Percentiles rank a stretch among this genome's conserved stretches.
These are phyloP conservation scores for Combretum micranthum DNA, from an alignment of 345 rosid genomes.

Conservation along the genomic window DNA sequence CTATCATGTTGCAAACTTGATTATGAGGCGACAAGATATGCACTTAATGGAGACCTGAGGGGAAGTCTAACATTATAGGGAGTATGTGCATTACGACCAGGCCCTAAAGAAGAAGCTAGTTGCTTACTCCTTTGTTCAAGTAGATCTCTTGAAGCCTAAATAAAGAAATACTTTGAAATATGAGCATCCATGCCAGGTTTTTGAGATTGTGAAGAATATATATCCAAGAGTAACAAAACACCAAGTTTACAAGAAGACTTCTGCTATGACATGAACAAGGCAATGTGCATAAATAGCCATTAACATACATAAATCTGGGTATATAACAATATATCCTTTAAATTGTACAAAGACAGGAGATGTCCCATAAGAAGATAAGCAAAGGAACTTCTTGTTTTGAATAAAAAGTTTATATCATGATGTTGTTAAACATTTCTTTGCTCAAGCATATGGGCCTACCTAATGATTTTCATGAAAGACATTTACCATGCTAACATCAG, in stretches of 20 bases:
- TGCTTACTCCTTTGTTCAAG: conserved; percentile 45
- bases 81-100: conserved; percentile 49
- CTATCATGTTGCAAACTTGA: conserved; percentile 35
- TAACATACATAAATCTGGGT: no score
- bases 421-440: no score
- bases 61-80: conserved; percentile 45
- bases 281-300: no score
- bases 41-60: conserved; percentile 50
- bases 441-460: conserved; percentile 15
- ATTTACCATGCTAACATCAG: conserved; percentile 40
- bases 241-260: no score
- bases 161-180: conserved; percentile 4
- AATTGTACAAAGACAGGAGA: no score
- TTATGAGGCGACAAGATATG: conserved; percentile 24
- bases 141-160: conserved; percentile 47
- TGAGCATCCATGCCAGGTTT: background rate
- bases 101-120: conserved; percentile 43
- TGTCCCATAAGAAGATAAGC: no score
- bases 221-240: no score
- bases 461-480: conserved; percentile 42
- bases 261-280: no score
- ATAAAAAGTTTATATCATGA: no score
- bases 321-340: no score
- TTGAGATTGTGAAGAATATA: no score
- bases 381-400: no score